Conservation (phyloP, 2,329 filamentous ascomycete genomes). For the Trichoderma afroharzianum region DNA sequence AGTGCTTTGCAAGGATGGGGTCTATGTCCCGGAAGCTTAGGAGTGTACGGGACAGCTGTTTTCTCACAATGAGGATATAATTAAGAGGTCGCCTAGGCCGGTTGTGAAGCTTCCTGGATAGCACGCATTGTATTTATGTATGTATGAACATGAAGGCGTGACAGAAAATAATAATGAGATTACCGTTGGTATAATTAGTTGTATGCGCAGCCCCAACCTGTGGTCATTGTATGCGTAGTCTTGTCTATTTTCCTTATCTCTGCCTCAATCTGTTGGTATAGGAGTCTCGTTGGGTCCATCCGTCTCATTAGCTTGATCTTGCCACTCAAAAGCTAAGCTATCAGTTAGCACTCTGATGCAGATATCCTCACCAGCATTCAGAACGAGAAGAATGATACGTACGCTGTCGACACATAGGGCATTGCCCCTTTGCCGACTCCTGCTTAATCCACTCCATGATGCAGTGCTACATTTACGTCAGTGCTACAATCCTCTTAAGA, state of each 20-base stretch:
- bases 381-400: slow-evolving; percentile 29
- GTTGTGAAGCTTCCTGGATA: not conserved
- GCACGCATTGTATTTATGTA: not conserved
- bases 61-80: slow-evolving; percentile 2
- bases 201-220: not conserved
- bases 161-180: not conserved
- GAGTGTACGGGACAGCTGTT: slow-evolving; percentile 23
- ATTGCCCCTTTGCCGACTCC: slow-evolving; percentile 87
- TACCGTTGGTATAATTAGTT: not conserved
- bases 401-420: slow-evolving; percentile 98
- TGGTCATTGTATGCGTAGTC: not conserved
- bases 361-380: not conserved
- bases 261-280: slow-evolving; percentile 28
- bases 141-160: not conserved
- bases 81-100: not conserved
- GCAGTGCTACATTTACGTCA: slow-evolving; percentile 65
- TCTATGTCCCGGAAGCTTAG: slow-evolving; percentile 54
- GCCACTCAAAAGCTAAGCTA: slow-evolving; percentile 40
- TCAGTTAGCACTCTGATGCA: not conserved
- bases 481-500: not conserved
- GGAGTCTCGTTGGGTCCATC: slow-evolving; percentile 32
- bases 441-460: slow-evolving; percentile 95
- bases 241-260: not conserved
- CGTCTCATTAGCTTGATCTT: slow-evolving; percentile 32
- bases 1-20: slow-evolving; percentile 78